Evolutionary conservation across 179 eudicot species (phyloP), one percentile per base, ranked within the genome.

Genomic region (Vitellaria paradoxa): DNA sequence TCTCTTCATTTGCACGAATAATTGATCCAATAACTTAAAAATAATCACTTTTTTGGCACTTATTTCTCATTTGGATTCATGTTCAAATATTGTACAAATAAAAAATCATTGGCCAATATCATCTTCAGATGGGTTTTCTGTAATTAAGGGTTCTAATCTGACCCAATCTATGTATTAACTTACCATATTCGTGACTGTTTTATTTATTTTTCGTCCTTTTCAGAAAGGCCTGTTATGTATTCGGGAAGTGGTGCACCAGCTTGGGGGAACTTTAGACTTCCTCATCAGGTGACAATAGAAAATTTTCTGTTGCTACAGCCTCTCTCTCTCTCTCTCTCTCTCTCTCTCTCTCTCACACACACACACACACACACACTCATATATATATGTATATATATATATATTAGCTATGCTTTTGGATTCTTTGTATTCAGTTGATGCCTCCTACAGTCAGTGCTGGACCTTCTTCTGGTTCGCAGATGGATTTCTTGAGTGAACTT

Each of bases 191-290:
- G 7, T 14, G 68, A 72, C 52, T 37, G 23, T 10, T 8, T 40
- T n/a, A 63, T 68, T 59, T 37, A 57, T 68, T 70, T 65, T n/a
- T 40, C 49, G 53, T 81, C 17, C 70, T 79, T 55, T 80, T 76
- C 88, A 93, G 97, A 89, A 73, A 83, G 87, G 78, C 97, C 96
- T 2, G 88, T 89, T 67, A 77, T 93, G 93, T 91, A 89, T 80
- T 69, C 91, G 9, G 90, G 89, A 79, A 87, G 76, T 77, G 78
- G 82, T 82, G 84, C 89, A 80, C 71, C 96, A 70, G 87, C 93
- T 8, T 89, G 91, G 97, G 90, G 91, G 26, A 81, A 73, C 75
- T 84, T 89, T 61, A 84, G 87, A 76, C 92, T 93, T 72, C 93
- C 95, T n/a, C 91, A 88, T 81, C 87, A 88, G 91, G 91, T 88